Evolutionary conservation across 306 rosid genomes (phyloP), one percentile per base, ranked within the genome.

Genomic region (Arachis hypogaea): DNA sequence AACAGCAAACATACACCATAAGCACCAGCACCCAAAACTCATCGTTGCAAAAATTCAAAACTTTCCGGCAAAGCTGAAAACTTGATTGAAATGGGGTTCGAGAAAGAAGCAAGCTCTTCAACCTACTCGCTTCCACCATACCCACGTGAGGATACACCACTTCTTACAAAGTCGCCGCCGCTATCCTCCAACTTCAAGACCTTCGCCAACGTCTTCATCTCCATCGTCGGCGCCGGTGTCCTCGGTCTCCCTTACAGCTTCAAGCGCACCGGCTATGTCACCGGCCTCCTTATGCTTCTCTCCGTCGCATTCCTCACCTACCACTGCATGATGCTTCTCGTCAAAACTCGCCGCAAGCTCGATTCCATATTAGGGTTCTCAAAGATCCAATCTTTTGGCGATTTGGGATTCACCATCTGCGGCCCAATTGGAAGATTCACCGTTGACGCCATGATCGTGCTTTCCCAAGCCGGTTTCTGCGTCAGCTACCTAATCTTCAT

Each of bases 291-390:
- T 77, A 78, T 85, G 87, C 81, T 90, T 56, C 80, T 86, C 77
- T 2, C 68, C 9, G 88, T 90, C 1, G 93, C 90, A 0, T 61
- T 73, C 16, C 77, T 88, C 71, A 88, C 96, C 42, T 86, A 90
- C 67, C 65, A 90, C 84, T 88, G 96, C 18, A 90, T 88, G 96
- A 80, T 90, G 79, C 96, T 88, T 4, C 83, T 90, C 0, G 88
- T 90, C 66, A 40, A 18, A 51, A 88, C 96, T 0, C 93, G 93
- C 59, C 90, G 90, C 16, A 85, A 81, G 59, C 91, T 86, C 42
- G 88, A 90, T 7, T 80, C 91, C 44, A 5, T 61, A 1, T 1
- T 2, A 3, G 82, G 82, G 0, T 71, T 69, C 80, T 47, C 92
- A 59, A 86, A 83, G 60, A 76, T 88, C 81, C 5, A 68, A 0